These are phyloP conservation scores for Nitzschia sp. DNA, from an alignment of 108 stramenopile species.

Conservation along the genomic window DNA sequence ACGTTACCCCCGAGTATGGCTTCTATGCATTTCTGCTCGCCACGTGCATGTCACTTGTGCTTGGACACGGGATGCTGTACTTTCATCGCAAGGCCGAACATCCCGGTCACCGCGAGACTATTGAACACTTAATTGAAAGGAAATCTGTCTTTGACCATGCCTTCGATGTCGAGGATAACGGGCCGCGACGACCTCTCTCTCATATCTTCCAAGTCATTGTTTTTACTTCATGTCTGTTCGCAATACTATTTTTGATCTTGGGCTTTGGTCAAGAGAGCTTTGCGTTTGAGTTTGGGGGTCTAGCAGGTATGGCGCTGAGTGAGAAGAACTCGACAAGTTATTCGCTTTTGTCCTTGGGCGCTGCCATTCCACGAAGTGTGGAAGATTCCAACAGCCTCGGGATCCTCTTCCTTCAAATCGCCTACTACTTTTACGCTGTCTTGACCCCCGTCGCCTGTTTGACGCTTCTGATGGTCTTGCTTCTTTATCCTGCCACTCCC, in stretches of 20 bases:
- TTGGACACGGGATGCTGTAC: slow-evolving; percentile 79
- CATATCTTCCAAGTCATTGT: slow-evolving; percentile 15
- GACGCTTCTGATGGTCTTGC: slow-evolving; percentile 51
- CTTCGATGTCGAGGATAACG: slow-evolving; percentile 19
- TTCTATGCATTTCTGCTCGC: slow-evolving; percentile 90
- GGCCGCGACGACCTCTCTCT: slow-evolving; percentile 17
- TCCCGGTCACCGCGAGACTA: neutral
- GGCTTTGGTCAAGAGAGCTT: slow-evolving; percentile 67
- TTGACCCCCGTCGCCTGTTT: slow-evolving; percentile 81
- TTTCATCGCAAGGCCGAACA: slow-evolving; percentile 59
- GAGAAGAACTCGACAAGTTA: slow-evolving; percentile 50
- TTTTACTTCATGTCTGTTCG: slow-evolving; percentile 9
- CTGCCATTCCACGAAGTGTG: slow-evolving; percentile 61
- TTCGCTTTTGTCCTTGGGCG: slow-evolving; percentile 76
- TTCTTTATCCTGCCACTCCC: slow-evolving; percentile 67
- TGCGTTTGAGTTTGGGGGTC: slow-evolving; percentile 83
- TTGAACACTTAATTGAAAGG: neutral
- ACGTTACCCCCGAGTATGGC: slow-evolving; percentile 71
- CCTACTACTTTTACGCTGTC: slow-evolving; percentile 87
- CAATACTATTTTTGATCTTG: slow-evolving; percentile 27
- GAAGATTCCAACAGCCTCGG: slow-evolving; percentile 56
- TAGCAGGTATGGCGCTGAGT: slow-evolving; percentile 77
- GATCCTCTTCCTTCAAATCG: slow-evolving; percentile 60
- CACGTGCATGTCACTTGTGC: slow-evolving; percentile 74
- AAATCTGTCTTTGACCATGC: slow-evolving; percentile 28